A percentile compares a stretch with the other conserved stretches of the same genome.
Evolutionary conservation across 1,284 basidiomycete genomes (phyloP).

Genomic region (Neolentinus lepideus): DNA sequence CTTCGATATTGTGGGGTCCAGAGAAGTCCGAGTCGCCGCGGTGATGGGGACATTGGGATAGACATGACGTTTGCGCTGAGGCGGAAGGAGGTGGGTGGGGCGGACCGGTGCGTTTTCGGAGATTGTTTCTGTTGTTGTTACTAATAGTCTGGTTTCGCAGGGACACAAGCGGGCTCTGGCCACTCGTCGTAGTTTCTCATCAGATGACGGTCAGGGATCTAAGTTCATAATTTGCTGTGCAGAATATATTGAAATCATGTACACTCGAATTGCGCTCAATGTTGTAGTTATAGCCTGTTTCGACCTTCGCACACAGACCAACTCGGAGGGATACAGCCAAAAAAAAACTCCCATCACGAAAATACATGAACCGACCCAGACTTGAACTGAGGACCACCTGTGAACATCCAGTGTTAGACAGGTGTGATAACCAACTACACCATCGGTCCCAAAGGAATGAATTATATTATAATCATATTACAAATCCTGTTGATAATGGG

Average conservation of each 20-base stretch:
- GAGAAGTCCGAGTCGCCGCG: background rate
- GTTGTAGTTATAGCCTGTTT: too few relatives aligned
- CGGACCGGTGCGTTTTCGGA: background rate
- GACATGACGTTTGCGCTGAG: background rate
- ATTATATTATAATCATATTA: background rate
- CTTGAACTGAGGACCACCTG: background rate
- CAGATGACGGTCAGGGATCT: background rate
- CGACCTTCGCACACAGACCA: too few relatives aligned
- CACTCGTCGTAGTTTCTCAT: background rate
- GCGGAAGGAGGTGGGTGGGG: background rate
- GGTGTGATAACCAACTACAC: background rate
- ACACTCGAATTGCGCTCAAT: too few relatives aligned
- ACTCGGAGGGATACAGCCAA: too few relatives aligned
- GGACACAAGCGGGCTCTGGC: background rate
- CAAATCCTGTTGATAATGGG: background rate
- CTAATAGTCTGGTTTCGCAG: background rate
- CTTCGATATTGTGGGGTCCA: background rate
- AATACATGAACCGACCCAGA: background rate
- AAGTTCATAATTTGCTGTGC: too few relatives aligned
- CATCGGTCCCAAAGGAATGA: background rate
- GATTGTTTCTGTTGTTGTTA: background rate
- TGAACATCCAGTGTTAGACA: background rate
- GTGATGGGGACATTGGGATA: background rate
- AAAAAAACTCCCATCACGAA: background rate
- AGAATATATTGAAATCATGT: too few relatives aligned